Conservation (phyloP, 1,284 basidiomycete genomes). For the Fistulinella cinereoalba region DNA sequence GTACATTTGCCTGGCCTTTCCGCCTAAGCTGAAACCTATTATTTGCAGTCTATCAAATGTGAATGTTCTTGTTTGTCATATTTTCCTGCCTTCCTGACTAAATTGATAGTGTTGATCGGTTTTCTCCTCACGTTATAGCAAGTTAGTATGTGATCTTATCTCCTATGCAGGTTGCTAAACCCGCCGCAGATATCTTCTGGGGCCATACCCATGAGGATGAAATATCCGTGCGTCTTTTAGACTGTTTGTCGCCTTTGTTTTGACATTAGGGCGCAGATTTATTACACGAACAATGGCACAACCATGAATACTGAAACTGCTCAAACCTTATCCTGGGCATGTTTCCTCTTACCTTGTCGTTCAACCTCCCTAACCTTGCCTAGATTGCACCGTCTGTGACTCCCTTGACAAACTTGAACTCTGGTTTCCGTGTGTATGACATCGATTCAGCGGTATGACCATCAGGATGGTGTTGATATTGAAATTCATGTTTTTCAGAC, state of each 20-base stretch:
- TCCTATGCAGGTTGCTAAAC: constrained; percentile 4
- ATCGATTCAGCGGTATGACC: constrained; percentile 63
- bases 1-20: constrained; percentile 29
- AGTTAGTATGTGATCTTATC: constrained; percentile 42
- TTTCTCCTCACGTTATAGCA: constrained; percentile 75
- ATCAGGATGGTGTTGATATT: neutral
- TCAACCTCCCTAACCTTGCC: constrained; percentile 8
- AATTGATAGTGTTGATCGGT: constrained; percentile 67
- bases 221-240: constrained; percentile 49
- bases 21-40: constrained; percentile 4
- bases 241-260: neutral
- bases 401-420: constrained; percentile 72
- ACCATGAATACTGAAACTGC: constrained; percentile 57
- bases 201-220: constrained; percentile 84
- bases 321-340: constrained; percentile 52
- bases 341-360: constrained; percentile 7
- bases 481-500: constrained; percentile 41
- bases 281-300: constrained; percentile 73
- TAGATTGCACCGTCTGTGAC: constrained; percentile 70
- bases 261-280: constrained; percentile 48
- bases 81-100: neutral
- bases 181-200: constrained; percentile 62
- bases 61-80: constrained; percentile 12
- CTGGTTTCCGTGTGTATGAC: constrained; percentile 78
- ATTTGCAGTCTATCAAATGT: constrained; percentile 70